Percentiles rank a stretch among this genome's conserved stretches.
These are phyloP conservation scores for Clonostachys chloroleuca DNA, from an alignment of 2,329 filamentous ascomycete genomes.

Conservation along the genomic window DNA sequence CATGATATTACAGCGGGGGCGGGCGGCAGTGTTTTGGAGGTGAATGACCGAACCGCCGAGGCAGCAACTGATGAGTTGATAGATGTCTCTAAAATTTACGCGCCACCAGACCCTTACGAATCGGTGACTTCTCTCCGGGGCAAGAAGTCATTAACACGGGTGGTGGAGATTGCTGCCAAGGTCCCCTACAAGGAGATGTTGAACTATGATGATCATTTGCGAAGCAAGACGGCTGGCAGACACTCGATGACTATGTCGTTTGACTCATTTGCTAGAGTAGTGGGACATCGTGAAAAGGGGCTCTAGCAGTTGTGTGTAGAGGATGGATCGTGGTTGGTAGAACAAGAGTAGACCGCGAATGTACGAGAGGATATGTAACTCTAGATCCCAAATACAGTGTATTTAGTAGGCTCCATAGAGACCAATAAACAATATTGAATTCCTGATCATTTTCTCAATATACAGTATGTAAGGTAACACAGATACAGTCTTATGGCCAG, in stretches of 20 bases:
- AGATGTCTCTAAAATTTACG: slow-evolving; percentile 73
- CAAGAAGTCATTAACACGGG: slow-evolving; percentile 41
- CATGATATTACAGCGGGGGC: slow-evolving; percentile 74
- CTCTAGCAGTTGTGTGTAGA: slow-evolving; percentile 25
- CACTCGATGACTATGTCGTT: slow-evolving; percentile 56
- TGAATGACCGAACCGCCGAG: slow-evolving; percentile 49
- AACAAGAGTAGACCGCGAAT: too few relatives aligned
- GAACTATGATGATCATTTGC: slow-evolving; percentile 83
- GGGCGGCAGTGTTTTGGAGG: slow-evolving; percentile 68
- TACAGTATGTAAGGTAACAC: too few relatives aligned
- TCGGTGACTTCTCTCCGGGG: slow-evolving; percentile 51
- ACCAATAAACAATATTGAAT: too few relatives aligned
- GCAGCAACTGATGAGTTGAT: slow-evolving; percentile 40
- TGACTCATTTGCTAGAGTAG: slow-evolving; percentile 52
- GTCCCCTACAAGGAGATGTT: slow-evolving; percentile 97
- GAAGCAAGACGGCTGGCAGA: slow-evolving; percentile 83
- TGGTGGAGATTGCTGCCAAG: slow-evolving; percentile 70
- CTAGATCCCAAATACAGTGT: too few relatives aligned
- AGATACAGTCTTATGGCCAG: too few relatives aligned
- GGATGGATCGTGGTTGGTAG: too few relatives aligned
- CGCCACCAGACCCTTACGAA: slow-evolving; percentile 79
- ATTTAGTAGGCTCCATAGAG: too few relatives aligned
- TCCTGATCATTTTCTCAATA: too few relatives aligned
- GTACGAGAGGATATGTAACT: too few relatives aligned
- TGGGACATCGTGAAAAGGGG: slow-evolving; percentile 48